phyloP scores from a whole-genome alignment of 768 basidiomycete species.

The Trametes coccinea region DNA sequence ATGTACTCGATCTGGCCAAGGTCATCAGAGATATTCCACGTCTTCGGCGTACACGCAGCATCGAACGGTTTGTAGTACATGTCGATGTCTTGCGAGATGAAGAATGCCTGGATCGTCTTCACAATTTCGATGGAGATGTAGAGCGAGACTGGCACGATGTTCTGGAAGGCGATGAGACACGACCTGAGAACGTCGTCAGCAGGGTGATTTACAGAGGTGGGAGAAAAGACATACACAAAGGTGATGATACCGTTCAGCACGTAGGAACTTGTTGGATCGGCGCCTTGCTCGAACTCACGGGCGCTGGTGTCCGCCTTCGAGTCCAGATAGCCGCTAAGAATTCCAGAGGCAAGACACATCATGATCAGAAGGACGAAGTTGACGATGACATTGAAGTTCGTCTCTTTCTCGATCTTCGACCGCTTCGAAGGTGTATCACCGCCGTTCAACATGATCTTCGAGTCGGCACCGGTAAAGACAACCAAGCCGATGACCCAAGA shows the following conservation, averaged over 20 bases:
- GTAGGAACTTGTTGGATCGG: constrained; percentile 59
- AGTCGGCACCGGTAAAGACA: constrained; percentile 89
- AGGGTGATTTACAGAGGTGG: neutral
- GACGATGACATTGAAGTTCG: constrained; percentile 96
- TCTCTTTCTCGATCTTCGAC: constrained; percentile 97
- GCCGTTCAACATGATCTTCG: constrained; percentile 90
- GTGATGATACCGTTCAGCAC: constrained; percentile 82
- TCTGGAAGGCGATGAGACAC: constrained; percentile 94
- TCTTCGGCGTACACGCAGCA: constrained; percentile 90
- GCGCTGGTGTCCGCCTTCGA: constrained; percentile 61
- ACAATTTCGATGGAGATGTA: constrained; percentile 98
- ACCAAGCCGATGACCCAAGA: constrained; percentile 94
- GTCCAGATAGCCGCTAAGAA: constrained; percentile 76
- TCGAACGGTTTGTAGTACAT: constrained; percentile 93
- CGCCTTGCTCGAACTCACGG: constrained; percentile 66
- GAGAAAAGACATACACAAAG: constrained; percentile 63
- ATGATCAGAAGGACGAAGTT: constrained; percentile 79
- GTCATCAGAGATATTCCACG: constrained; percentile 98
- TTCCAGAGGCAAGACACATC: constrained; percentile 77
- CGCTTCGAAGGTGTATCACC: constrained; percentile 95
- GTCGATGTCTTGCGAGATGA: constrained; percentile 93
- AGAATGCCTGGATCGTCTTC: constrained; percentile 96
- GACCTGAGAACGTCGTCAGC: constrained; percentile 51
- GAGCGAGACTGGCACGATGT: constrained; percentile 93
- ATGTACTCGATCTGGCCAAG: constrained; percentile 97